Conservation (phyloP, 176 grass and related monocot species). For the Bothriochloa decipiens region DNA sequence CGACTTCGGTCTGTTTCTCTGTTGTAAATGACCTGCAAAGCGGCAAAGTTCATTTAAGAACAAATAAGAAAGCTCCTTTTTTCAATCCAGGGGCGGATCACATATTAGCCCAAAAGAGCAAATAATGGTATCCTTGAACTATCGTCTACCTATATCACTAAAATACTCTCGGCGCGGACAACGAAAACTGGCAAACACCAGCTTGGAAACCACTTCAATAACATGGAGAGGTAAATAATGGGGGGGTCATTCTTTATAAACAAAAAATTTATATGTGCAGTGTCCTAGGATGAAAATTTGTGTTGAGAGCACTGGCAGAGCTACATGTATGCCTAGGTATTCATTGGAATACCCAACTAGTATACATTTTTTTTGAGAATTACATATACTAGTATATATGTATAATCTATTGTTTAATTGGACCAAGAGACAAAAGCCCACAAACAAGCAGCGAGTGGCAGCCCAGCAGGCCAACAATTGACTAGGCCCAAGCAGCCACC, state of each 20-base stretch:
- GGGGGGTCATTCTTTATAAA: neutral
- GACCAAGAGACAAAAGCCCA: too few relatives aligned
- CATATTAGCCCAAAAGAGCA: neutral
- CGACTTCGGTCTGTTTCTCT: slow-evolving; percentile 77
- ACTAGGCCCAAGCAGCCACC: too few relatives aligned
- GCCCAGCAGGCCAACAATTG: too few relatives aligned
- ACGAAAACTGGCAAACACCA: neutral
- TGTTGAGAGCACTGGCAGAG: neutral
- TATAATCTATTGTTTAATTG: too few relatives aligned
- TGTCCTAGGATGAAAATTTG: neutral
- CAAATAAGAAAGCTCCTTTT: neutral
- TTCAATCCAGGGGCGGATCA: neutral
- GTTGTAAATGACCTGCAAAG: slow-evolving; percentile 78
- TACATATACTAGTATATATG: too few relatives aligned
- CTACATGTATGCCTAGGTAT: too few relatives aligned
- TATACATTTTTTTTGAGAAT: too few relatives aligned
- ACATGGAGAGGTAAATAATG: neutral
- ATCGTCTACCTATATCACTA: neutral
- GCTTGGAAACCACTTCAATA: neutral
- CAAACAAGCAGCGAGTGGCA: too few relatives aligned
- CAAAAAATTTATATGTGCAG: neutral
- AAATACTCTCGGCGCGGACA: neutral
- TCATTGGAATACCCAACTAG: too few relatives aligned
- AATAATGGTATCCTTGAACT: neutral
- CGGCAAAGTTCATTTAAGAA: neutral